phyloP scores from a whole-genome alignment of 345 rosid species.

The Citrus medica region DNA sequence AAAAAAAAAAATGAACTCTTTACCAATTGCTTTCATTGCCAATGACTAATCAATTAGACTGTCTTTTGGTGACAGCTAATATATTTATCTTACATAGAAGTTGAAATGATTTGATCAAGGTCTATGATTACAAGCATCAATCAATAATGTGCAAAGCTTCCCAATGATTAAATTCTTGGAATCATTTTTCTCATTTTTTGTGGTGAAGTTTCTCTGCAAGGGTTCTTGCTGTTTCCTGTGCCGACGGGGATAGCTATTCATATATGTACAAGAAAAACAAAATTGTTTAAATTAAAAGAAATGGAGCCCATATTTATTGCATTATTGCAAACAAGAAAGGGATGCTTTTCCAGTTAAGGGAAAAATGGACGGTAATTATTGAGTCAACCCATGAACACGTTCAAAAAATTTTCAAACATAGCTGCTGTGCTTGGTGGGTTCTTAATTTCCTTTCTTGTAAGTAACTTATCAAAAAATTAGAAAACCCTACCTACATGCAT shows the following conservation, averaged over 20 bases:
- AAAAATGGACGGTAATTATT: not conserved
- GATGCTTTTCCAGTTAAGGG: not conserved
- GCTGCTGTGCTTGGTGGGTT: not conserved
- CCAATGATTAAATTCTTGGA: not conserved
- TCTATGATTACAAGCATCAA: not conserved
- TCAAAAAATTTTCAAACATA: not conserved
- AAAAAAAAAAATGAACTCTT: no score
- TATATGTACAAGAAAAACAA: not conserved
- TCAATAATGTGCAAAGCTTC: not conserved
- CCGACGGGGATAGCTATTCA: not conserved
- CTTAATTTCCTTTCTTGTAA: not conserved
- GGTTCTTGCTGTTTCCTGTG: not conserved
- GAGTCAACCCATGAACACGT: not conserved
- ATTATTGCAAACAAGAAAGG: conserved; percentile 9
- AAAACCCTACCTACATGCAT: no score
- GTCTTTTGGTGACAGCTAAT: no score
- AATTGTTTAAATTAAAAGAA: not conserved
- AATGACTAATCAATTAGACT: no score
- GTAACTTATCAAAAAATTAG: not conserved
- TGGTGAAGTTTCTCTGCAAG: not conserved
- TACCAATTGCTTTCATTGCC: no score
- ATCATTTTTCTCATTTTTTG: not conserved
- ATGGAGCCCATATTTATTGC: conserved; percentile 20
- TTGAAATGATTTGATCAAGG: no score
- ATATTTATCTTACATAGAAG: not conserved